Base-by-base conservation (phyloP, 768 basidiomycete genomes). In the Termitomyces sp. region DNA sequence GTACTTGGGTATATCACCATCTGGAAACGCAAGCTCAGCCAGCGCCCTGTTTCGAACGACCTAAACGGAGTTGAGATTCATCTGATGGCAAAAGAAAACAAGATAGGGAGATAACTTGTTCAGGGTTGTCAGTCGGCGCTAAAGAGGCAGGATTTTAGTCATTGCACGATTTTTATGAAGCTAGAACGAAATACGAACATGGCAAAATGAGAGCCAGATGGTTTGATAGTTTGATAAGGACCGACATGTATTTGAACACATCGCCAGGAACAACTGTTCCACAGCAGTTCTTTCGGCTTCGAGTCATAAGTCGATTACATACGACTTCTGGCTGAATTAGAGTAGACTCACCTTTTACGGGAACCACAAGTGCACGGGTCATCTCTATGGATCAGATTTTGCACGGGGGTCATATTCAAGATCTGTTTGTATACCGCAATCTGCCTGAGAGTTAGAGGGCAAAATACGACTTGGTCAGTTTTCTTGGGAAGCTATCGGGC, bases 391-490 rank as follows among this genome's bases (percentile, higher is more conserved):
- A 94, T 70, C 50, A 97, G 72, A 59, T 86, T 84, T 64, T 89
- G 84, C 9, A 97, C 81, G 5, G 82, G 76, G 6, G 77, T 74
- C 62, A 80, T 82, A n/a, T 69, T 70, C 23, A 95, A 72, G 34
- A 95, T 76, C 5, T 79, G 77, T 61, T 83, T 88, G 69, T 97
- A 96, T 0, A 86, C 89, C 16, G 69, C 66, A 28, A 84, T 80
- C 70, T 97, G 95, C 35, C 72, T 76, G 0, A 73, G 56, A 0
- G 89, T 89, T 48, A 98, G 72, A 16, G 94, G 95, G 65, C 96
- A 99, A 64, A 98, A 96, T 5, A 97, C 92, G 14, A 98, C 89
- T 65, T 93, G 77, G 62, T 99, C 96, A 0, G 80, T 80, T 74
- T 99, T 99, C 59, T 78, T 77, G 1, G 96, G 96, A 2, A 98